Evolutionary conservation across 2,329 filamentous ascomycete species (phyloP), one percentile per base, ranked within the genome.

Genomic region (Chalaropsis ovoidea): DNA sequence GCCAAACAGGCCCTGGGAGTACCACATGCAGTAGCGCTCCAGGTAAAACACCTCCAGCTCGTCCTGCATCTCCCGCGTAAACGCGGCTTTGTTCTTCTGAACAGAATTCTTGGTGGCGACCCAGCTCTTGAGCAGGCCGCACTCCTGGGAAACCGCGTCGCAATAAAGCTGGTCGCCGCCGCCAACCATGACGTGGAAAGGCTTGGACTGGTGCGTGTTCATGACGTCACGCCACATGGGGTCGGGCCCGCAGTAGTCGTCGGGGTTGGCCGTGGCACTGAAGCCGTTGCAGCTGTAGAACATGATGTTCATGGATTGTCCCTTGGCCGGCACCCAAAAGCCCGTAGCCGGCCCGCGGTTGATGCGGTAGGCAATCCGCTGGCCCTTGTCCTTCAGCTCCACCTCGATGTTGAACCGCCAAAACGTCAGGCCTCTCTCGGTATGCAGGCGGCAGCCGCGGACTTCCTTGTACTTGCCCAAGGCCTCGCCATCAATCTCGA

Each of bases 251-350:
- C 87, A 94, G 73, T 96, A 87, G 58, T 86, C 81, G 72, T 95
- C 82, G 0, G 90, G 78, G 68, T 95, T 86, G 27, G 89, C 88
- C 66, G 83, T 87, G 63, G 87, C 75, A 70, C 90, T 93, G 78
- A 99, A 99, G 1, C 95, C 94, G 74, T 99, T 99, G 78, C 94
- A 96, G 73, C 89, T 96, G 77, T 97, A 84, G 77, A 96, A 99
- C 91, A 97, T 96, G 73, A 96, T 89, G 76, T 97, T 96, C 94
- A 99, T 99, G 1, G 88, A 84, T 73, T 95, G 82, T 17, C 85
- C 87, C 62, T 81, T 83, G 41, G 87, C 88, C 4, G 95, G 94
- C 0, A 99, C 90, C 93, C 94, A 99, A 74, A 99, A 99, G 1
- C 88, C 90, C 63, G 89, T 86, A 1, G 90, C 85, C 5, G 93